Evolutionary conservation across 371 early-diverging fungal genomes (phyloP), one percentile per base, ranked within the genome.

Genomic region (Mucor irregularis): DNA sequence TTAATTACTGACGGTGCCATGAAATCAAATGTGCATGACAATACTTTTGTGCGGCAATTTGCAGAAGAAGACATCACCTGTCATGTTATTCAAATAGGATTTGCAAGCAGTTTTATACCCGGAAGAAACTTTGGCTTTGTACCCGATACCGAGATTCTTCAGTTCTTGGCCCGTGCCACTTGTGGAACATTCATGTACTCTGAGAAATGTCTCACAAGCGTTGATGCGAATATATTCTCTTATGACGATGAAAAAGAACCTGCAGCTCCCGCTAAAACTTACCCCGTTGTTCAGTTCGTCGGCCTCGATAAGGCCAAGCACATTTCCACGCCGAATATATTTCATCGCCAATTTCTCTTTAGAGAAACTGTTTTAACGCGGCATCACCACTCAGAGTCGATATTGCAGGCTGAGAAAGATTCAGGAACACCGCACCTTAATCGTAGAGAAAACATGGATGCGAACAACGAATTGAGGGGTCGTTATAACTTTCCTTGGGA

Each of bases 1-100:
- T 57, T 89, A n/a, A 79, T 96, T 45, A 93, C 94, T 1, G 97
- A 97, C 59, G 96, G 96, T 14, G 90, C 94, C 9, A 78, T 88
- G 59, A 84, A 87, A 61, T 81, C 86, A 10, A 84, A 81, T 34
- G 63, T 85, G 11, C 71, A 82, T 68, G 69, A 81, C 73, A 49
- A 81, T 65, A 68, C 78, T 61, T 58, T 75, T 77, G 49, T 84
- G 58, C 58, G 83, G 74, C 67, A 81, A 64, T 62, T 76, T 88
- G 56, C 74, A 53, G 87, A 86, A 46, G 82, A 89, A 35, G 85
- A 90, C 58, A 88, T 92, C 4, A 79, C 78, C 7, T 89, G 90
- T 43, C 88, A 89, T 17, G 73, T 95, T 37, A 85, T 97, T 38
- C 96, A 96, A 70, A 85, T 95, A 7, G 96, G 96, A 0, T 89